These are phyloP conservation scores for Fusarium sp. DNA, from an alignment of 2,329 filamentous ascomycete species.

Conservation along the genomic window DNA sequence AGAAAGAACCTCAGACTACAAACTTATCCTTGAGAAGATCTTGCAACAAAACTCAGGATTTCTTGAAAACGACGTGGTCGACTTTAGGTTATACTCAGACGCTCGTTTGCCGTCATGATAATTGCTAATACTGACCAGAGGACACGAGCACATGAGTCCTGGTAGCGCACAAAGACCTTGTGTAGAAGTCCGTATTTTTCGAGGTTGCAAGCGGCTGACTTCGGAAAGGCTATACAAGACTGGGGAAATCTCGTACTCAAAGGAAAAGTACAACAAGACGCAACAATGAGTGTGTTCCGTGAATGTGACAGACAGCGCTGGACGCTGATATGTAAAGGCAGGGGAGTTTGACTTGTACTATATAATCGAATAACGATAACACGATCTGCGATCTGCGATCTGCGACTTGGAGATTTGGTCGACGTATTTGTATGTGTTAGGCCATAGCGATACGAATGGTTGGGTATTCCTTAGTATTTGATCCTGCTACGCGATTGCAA, in stretches of 20 bases:
- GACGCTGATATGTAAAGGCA: background rate
- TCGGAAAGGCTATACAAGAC: background rate
- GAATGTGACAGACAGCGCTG: background rate
- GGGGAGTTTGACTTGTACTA: background rate
- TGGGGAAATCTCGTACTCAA: background rate
- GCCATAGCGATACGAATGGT: background rate
- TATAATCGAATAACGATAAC: background rate
- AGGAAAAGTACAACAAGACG: background rate
- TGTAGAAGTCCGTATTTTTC: background rate
- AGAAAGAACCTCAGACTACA: background rate
- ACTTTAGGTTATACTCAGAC: background rate
- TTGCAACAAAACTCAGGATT: background rate
- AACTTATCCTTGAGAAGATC: background rate
- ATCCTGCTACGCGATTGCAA: background rate
- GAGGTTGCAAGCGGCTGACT: background rate
- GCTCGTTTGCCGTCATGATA: background rate
- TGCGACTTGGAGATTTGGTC: background rate
- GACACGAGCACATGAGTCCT: background rate
- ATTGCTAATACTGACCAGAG: background rate
- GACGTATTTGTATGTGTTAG: background rate
- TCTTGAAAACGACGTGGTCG: background rate
- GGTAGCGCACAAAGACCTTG: background rate
- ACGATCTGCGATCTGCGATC: no score
- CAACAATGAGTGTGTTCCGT: background rate
- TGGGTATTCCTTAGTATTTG: background rate